Evolutionary conservation across 148 eudicot genomes (phyloP), one percentile per base, ranked within the genome.

Genomic region (Fagopyrum tataricum): DNA sequence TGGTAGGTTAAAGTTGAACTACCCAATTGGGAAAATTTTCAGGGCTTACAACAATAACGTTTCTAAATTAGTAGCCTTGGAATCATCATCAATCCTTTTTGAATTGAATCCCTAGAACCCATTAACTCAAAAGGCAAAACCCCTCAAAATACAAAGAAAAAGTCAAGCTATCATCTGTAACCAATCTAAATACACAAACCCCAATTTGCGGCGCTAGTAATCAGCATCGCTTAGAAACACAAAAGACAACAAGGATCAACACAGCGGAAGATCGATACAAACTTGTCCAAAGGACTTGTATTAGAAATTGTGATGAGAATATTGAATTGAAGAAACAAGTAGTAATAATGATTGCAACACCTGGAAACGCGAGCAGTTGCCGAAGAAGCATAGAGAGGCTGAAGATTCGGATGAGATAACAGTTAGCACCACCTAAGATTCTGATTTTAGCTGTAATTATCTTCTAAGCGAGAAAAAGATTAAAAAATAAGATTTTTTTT

Each of bases 351-450:
- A 49, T 49, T 17, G 47, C 46, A 68, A 10, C 18, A 39, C 21
- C 43, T n/a, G 43, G 23, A 15, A 12, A 67, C 8, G 43, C n/a
- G 72, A 44, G 37, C 72, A 70, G 51, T 46, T 43, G 18, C 72
- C 13, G 72, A 18, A 18, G 40, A 46, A 46, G 48, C 7, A 39
- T 70, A 43, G 52, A 70, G 51, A 18, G 52, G 72, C 51, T 44
- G 51, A 14, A 44, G 72, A 44, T 70, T 70, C 44, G 72, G 72
- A 44, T 70, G 52, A 70, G 72, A 64, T 64, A 37, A 37, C 69
- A 64, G 43, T 37, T 64, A 64, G 44, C 44, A 24, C 44, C 69
- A 61, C 69, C 69, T 14, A 64, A 64, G 43, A 64, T 64, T 64
- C 69, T 64, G 42, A 37, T 37, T 64, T 64, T 37, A 18, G 69